Percentiles rank a stretch among this genome's conserved stretches.
Evolutionary conservation across 2,329 filamentous ascomycete species (phyloP).

Genomic region (Cryphonectria carpinicola): DNA sequence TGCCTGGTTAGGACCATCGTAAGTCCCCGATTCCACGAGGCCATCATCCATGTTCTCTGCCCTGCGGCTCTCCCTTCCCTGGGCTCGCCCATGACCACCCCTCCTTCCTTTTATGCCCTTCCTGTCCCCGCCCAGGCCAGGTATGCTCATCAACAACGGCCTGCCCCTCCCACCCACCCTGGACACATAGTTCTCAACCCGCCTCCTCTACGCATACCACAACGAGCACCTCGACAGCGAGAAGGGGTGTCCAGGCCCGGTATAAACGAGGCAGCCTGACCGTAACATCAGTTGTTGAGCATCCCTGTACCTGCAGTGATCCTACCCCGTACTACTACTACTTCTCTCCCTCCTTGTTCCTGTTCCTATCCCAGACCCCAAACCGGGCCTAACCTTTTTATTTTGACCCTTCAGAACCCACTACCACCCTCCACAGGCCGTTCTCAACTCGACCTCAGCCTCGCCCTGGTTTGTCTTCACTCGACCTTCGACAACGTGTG

Average conservation of each 20-base stretch:
- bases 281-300: slow-evolving; percentile 8
- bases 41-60: not conserved
- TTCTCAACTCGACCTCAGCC: slow-evolving; percentile 2
- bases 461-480: not conserved
- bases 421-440: not conserved
- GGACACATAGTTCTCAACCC: not conserved
- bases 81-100: not conserved
- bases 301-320: slow-evolving; percentile 7
- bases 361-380: not conserved
- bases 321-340: not conserved
- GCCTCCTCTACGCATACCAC: not conserved
- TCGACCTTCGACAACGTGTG: not conserved
- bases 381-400: not conserved
- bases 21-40: not conserved
- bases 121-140: slow-evolving; percentile 5
- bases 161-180: not conserved
- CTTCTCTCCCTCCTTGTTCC: not conserved
- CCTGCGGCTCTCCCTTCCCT: slow-evolving; percentile 9
- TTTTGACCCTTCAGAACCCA: not conserved
- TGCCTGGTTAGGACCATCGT: slow-evolving; percentile 7
- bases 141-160: not conserved
- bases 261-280: not conserved
- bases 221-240: not conserved
- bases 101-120: not conserved
- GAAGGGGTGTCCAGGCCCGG: not conserved